Evolutionary conservation across 148 eudicot genomes (phyloP).

Genomic region (Suaeda aralocaspica): DNA sequence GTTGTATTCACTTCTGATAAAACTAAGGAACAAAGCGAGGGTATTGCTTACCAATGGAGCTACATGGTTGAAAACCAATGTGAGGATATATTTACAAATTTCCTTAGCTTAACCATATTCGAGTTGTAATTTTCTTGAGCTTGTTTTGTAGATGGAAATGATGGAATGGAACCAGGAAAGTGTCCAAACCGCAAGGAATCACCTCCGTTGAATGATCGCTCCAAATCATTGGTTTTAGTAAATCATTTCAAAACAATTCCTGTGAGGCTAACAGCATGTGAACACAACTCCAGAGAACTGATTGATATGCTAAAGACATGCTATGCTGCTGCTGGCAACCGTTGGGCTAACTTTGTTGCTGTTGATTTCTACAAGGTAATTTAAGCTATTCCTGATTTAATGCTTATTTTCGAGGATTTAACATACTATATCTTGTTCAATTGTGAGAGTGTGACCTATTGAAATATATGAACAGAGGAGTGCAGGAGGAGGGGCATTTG

Average conservation of each 20-base stretch:
- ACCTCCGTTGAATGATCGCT: slow-evolving; percentile 19
- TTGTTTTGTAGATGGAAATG: slow-evolving; percentile 24
- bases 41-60: slow-evolving; percentile 40
- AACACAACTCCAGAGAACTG: slow-evolving; percentile 27
- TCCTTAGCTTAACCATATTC: no score
- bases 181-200: slow-evolving; percentile 35
- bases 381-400: neutral
- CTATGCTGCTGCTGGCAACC: slow-evolving; percentile 26
- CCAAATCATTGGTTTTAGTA: slow-evolving; percentile 31
- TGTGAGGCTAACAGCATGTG: slow-evolving; percentile 20
- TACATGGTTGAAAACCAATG: slow-evolving; percentile 41
- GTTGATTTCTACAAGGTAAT: slow-evolving; percentile 36
- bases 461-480: slow-evolving; percentile 26
- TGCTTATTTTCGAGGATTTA: neutral
- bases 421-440: neutral
- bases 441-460: neutral
- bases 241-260: slow-evolving; percentile 35
- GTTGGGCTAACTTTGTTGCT: slow-evolving; percentile 42
- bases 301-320: slow-evolving; percentile 28
- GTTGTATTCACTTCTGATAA: slow-evolving; percentile 30
- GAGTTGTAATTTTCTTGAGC: neutral
- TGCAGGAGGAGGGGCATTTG: slow-evolving; percentile 32
- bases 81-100: neutral
- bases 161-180: slow-evolving; percentile 29
- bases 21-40: slow-evolving; percentile 28